These are phyloP conservation scores for Coleophoma eucalyptorum DNA, from an alignment of 2,329 filamentous ascomycete species.

Conservation along the genomic window DNA sequence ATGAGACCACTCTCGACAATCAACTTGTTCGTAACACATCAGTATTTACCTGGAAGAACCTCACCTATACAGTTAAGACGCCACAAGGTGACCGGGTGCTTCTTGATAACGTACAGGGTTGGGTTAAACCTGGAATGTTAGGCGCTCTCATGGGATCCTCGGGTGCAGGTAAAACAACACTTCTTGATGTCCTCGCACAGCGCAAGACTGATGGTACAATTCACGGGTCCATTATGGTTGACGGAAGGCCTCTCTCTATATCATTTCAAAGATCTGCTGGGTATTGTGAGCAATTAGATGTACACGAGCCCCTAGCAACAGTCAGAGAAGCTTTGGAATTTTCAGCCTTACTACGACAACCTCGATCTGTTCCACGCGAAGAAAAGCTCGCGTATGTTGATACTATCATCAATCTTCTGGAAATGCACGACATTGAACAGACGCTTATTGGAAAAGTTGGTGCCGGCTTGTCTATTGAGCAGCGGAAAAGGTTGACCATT, in stretches of 20 bases:
- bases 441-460: slow-evolving; percentile 62
- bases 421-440: slow-evolving; percentile 64
- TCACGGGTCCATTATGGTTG: slow-evolving; percentile 72
- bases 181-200: slow-evolving; percentile 53
- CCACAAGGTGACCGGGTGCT: slow-evolving; percentile 60
- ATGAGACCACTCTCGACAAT: no score
- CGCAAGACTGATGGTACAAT: slow-evolving; percentile 83
- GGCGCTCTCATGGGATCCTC: slow-evolving; percentile 56
- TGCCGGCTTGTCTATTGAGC: slow-evolving; percentile 57
- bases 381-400: slow-evolving; percentile 88
- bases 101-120: slow-evolving; percentile 77
- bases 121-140: slow-evolving; percentile 68
- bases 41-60: slow-evolving; percentile 71
- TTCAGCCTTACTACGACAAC: slow-evolving; percentile 83
- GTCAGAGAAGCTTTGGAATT: slow-evolving; percentile 88
- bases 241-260: slow-evolving; percentile 63
- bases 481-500: slow-evolving; percentile 59
- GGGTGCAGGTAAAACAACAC: slow-evolving; percentile 57
- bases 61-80: slow-evolving; percentile 64
- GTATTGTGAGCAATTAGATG: slow-evolving; percentile 89
- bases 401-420: slow-evolving; percentile 62
- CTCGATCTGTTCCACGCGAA: slow-evolving; percentile 61
- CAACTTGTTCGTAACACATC: slow-evolving; percentile 56
- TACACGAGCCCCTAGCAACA: slow-evolving; percentile 75
- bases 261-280: slow-evolving; percentile 75